phyloP scores from a whole-genome alignment of 2,329 filamentous ascomycete genomes.

The Calonectria montana region DNA sequence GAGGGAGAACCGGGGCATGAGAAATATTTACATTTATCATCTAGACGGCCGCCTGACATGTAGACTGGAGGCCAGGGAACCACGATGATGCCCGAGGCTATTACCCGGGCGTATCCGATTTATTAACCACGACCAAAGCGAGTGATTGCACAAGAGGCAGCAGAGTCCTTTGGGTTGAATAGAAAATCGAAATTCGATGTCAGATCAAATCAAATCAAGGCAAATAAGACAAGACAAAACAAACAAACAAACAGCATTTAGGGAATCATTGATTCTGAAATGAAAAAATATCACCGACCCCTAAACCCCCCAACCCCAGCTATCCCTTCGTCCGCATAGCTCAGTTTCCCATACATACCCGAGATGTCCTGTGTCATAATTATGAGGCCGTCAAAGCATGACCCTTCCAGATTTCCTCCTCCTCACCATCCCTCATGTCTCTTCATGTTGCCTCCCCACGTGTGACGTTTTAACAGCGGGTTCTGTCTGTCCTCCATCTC shows the following conservation, averaged over 20 bases:
- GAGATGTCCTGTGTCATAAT: not conserved
- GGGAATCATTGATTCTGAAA: not conserved
- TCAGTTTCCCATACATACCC: not conserved
- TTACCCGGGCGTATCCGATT: not conserved
- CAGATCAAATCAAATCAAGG: conserved; percentile 1
- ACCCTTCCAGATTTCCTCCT: not conserved
- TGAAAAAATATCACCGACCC: not conserved
- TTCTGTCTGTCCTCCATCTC: not conserved
- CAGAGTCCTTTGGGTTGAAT: not conserved
- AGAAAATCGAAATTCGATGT: not conserved
- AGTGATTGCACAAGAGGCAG: not conserved
- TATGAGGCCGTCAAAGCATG: conserved; percentile 7
- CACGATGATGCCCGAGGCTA: not conserved
- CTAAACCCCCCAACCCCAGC: not conserved
- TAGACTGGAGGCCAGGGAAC: not conserved
- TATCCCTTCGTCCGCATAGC: conserved; percentile 2
- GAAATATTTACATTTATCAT: not conserved
- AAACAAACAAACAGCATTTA: not conserved
- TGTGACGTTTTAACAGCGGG: not conserved
- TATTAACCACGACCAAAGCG: not conserved
- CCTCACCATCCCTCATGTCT: not conserved
- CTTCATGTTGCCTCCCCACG: not conserved
- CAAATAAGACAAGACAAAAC: too few relatives aligned
- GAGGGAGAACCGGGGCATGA: not conserved
- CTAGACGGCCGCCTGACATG: not conserved